A percentile compares a stretch with the other conserved stretches of the same genome.
Conservation (phyloP, 768 basidiomycete genomes). For the Polyporus arcularius region DNA sequence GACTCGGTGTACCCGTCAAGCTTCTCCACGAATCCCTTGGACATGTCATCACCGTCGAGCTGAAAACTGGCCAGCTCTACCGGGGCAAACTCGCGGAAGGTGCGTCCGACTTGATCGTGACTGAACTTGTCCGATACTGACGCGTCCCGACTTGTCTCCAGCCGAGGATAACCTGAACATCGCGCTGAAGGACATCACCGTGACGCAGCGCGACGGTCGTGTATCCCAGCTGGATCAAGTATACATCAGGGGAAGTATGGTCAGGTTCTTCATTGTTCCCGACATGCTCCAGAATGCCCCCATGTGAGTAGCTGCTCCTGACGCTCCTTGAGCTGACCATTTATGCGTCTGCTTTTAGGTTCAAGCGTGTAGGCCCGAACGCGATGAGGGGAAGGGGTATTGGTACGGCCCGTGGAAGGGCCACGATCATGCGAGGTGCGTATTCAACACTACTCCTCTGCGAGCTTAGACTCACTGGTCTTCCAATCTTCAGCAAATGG, state of each 20-base stretch:
- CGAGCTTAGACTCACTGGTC: conserved; percentile 18
- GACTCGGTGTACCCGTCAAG: conserved; percentile 94
- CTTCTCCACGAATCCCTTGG: conserved; percentile 95
- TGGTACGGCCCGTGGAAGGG: conserved; percentile 97
- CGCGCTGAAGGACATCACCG: conserved; percentile 93
- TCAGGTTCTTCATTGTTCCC: conserved; percentile 98
- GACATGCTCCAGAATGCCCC: conserved; percentile 99
- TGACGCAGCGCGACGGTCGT: conserved; percentile 96
- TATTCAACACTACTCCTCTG: conserved; percentile 17
- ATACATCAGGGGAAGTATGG: conserved; percentile 97
- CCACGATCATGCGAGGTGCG: conserved; percentile 97
- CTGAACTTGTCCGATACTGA: background rate
- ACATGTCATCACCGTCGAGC: conserved; percentile 95
- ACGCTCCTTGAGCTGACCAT: conserved; percentile 2
- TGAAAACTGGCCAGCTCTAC: conserved; percentile 97
- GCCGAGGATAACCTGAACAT: conserved; percentile 99
- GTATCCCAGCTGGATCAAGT: conserved; percentile 99
- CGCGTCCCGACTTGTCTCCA: conserved; percentile 32
- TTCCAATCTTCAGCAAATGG: conserved; percentile 65
- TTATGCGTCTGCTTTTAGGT: conserved; percentile 55
- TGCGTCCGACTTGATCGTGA: conserved; percentile 35
- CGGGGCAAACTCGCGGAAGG: conserved; percentile 97
- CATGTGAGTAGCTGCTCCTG: conserved; percentile 62
- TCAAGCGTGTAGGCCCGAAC: conserved; percentile 97
- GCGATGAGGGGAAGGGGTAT: conserved; percentile 99